Conservation (phyloP, 2,329 filamentous ascomycete species). For the Paraconiothyrium sp. region DNA sequence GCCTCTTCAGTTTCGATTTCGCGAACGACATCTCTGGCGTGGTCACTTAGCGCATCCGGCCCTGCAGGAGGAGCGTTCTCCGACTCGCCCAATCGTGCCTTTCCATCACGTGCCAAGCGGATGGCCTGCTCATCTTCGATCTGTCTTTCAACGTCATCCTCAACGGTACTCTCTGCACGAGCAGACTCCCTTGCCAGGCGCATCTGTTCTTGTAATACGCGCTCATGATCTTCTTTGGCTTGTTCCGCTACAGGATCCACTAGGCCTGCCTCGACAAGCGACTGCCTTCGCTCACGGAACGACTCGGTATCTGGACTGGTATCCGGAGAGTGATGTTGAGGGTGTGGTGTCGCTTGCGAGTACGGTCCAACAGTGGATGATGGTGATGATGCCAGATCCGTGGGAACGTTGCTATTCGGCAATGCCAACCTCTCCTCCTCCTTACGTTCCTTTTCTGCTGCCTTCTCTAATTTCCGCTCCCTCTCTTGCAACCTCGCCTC, state of each 20-base stretch:
- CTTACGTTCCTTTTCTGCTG: slow-evolving; percentile 49
- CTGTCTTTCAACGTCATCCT: slow-evolving; percentile 68
- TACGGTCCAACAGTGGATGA: slow-evolving; percentile 74
- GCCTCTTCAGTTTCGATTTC: slow-evolving; percentile 19
- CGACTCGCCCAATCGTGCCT: slow-evolving; percentile 36
- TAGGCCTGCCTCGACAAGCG: slow-evolving; percentile 37
- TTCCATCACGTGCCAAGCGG: slow-evolving; percentile 45
- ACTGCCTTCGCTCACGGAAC: slow-evolving; percentile 49
- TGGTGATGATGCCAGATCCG: slow-evolving; percentile 58
- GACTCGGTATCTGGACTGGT: slow-evolving; percentile 75
- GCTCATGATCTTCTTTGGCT: slow-evolving; percentile 64
- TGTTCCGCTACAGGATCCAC: slow-evolving; percentile 49
- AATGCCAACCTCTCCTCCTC: slow-evolving; percentile 48
- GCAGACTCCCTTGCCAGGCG: slow-evolving; percentile 55
- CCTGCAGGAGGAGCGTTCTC: slow-evolving; percentile 19
- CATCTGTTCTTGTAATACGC: slow-evolving; percentile 60
- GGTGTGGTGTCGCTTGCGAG: slow-evolving; percentile 76
- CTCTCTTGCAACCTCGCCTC: slow-evolving; percentile 57
- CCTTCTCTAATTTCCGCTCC: slow-evolving; percentile 50
- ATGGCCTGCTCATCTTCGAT: slow-evolving; percentile 63
- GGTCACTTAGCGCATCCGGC: slow-evolving; percentile 36
- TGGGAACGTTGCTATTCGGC: slow-evolving; percentile 32
- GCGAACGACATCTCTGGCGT: slow-evolving; percentile 31
- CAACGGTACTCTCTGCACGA: slow-evolving; percentile 57
- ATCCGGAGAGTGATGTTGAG: slow-evolving; percentile 74